Conservation (phyloP, 2,329 filamentous ascomycete species). For the Alternaria panax region DNA sequence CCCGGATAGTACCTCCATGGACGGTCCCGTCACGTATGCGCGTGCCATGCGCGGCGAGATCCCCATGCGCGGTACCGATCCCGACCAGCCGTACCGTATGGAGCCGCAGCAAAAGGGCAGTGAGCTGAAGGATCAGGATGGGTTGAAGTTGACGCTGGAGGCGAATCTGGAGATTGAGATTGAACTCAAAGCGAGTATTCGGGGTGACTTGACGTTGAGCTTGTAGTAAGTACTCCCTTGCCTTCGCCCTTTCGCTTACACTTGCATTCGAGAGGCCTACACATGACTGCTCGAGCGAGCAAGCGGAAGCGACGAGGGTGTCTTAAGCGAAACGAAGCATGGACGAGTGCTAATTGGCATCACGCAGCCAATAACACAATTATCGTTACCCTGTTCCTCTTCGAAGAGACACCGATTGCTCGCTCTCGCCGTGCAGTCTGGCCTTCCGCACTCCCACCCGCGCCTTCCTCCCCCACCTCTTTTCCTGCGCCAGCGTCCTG, state of each 20-base stretch:
- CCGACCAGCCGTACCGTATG: slow-evolving; percentile 57
- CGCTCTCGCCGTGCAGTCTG: slow-evolving; percentile 4
- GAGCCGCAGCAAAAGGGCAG: slow-evolving; percentile 52
- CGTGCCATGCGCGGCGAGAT: slow-evolving; percentile 63
- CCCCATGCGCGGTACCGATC: slow-evolving; percentile 60
- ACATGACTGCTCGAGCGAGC: slow-evolving; percentile 14
- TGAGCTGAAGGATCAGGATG: slow-evolving; percentile 64
- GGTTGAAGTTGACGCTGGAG: slow-evolving; percentile 75
- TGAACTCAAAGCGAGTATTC: slow-evolving; percentile 83
- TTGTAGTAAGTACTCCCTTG: slow-evolving; percentile 69
- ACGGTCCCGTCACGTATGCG: slow-evolving; percentile 63
- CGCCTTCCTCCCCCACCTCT: neutral
- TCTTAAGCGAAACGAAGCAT: neutral
- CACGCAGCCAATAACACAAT: slow-evolving; percentile 22
- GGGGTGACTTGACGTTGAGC: slow-evolving; percentile 81
- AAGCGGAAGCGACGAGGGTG: slow-evolving; percentile 16
- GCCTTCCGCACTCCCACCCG: neutral
- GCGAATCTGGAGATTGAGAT: slow-evolving; percentile 85
- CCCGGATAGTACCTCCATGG: slow-evolving; percentile 63
- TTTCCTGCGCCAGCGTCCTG: slow-evolving; percentile 11
- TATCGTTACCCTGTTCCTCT: neutral
- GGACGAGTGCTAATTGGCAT: slow-evolving; percentile 26
- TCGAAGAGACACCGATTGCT: neutral
- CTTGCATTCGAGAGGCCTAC: too few relatives aligned
- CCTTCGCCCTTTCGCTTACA: slow-evolving; percentile 19